Conservation (phyloP, 2,329 filamentous ascomycete genomes). For the Thermomyces lanuginosus region DNA sequence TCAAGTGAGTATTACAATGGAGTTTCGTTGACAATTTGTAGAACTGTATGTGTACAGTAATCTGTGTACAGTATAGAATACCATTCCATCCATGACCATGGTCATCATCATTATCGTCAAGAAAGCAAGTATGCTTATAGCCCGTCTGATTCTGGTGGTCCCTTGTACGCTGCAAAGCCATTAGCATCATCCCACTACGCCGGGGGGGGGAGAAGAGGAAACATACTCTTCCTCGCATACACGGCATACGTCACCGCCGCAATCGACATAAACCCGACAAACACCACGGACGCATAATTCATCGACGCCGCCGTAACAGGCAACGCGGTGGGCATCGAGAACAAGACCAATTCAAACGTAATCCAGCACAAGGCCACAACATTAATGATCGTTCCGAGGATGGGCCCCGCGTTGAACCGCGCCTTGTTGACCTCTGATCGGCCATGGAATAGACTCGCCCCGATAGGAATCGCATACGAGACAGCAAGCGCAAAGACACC, state of each 20-base stretch:
- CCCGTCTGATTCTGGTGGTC: constrained; percentile 20
- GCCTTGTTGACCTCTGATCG: constrained; percentile 34
- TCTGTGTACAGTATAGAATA: background rate
- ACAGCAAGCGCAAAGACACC: constrained; percentile 41
- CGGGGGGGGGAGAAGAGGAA: background rate
- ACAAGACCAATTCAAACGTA: constrained; percentile 36
- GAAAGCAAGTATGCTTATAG: constrained; percentile 3
- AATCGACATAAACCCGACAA: constrained; percentile 38
- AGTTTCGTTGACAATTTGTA: too few species aligned
- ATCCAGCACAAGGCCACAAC: constrained; percentile 36
- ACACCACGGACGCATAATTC: constrained; percentile 44
- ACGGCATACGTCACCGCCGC: constrained; percentile 36
- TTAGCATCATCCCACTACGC: constrained; percentile 2
- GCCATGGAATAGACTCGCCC: constrained; percentile 32
- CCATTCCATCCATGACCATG: too few species aligned
- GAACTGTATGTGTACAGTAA: too few species aligned
- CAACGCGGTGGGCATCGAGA: constrained; percentile 37
- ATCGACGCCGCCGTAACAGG: constrained; percentile 38
- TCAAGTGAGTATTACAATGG: too few species aligned
- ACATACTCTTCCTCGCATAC: constrained; percentile 32
- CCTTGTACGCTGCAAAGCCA: constrained; percentile 16
- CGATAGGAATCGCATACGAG: constrained; percentile 41
- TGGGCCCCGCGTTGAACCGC: constrained; percentile 30
- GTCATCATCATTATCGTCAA: too few species aligned
- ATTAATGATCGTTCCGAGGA: constrained; percentile 32